Conservation (phyloP, 179 eudicot species). For the Dionaea muscipula region DNA sequence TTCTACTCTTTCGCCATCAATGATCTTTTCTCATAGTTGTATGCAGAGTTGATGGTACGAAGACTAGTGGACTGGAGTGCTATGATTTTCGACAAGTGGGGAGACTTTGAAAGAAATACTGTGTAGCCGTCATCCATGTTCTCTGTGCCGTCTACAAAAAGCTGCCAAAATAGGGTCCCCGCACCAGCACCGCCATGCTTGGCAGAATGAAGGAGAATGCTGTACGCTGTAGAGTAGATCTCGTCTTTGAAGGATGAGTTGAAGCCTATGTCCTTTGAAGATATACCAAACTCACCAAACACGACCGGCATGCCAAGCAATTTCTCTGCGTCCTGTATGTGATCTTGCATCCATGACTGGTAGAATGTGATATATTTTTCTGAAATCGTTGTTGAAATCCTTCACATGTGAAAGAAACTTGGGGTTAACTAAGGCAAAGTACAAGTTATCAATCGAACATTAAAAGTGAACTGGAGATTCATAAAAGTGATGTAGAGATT, state of each 20-base stretch:
- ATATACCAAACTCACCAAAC: conserved; percentile 69
- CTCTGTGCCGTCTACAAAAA: conserved; percentile 68
- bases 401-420: conserved; percentile 6
- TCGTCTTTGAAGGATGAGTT: conserved; percentile 49
- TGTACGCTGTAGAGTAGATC: conserved; percentile 40
- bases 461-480: neutral
- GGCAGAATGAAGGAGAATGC: conserved; percentile 38
- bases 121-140: conserved; percentile 84
- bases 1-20: too few species aligned
- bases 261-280: conserved; percentile 60
- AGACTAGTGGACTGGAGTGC: conserved; percentile 52
- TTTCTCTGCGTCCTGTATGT: conserved; percentile 66
- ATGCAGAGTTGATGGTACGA: conserved; percentile 34
- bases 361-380: conserved; percentile 45
- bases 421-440: neutral
- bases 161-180: conserved; percentile 80
- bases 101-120: conserved; percentile 43
- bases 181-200: conserved; percentile 68
- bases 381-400: conserved; percentile 40
- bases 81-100: conserved; percentile 36
- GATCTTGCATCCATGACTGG: conserved; percentile 71
- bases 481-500: neutral
- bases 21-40: too few species aligned
- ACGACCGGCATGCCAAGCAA: conserved; percentile 60
- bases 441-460: neutral